Percentiles rank a stretch among this genome's conserved stretches.
Evolutionary conservation across 306 rosid genomes (phyloP).

Genomic region (Pyrus communis): DNA sequence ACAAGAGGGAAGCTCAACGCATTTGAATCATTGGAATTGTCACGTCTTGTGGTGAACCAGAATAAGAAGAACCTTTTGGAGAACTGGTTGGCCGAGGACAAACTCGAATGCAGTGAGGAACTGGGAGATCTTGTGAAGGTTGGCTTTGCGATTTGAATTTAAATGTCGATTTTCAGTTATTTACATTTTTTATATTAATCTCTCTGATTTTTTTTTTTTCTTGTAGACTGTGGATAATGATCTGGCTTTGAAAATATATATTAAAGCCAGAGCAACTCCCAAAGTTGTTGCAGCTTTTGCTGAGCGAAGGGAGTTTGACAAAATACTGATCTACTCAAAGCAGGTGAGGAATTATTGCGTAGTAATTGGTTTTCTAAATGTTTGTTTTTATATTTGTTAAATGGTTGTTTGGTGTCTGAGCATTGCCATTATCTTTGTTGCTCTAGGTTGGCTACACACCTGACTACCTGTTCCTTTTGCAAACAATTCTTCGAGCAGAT

Average conservation of each 20-base stretch:
- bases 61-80: constrained; percentile 96
- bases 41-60: constrained; percentile 97
- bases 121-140: constrained; percentile 99
- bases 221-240: constrained; percentile 94
- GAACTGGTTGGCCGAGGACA: constrained; percentile 98
- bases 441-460: constrained; percentile 93
- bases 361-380: not conserved
- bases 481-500: constrained; percentile 93
- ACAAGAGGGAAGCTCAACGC: constrained; percentile 94
- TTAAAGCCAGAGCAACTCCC: constrained; percentile 98
- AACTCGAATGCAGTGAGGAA: constrained; percentile 98
- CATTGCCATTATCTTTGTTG: constrained; percentile 27
- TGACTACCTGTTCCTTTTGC: constrained; percentile 92
- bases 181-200: not conserved
- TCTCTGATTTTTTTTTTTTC: constrained; percentile 2
- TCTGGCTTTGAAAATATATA: constrained; percentile 88
- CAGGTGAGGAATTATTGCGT: constrained; percentile 46
- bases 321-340: constrained; percentile 92
- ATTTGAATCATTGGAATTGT: constrained; percentile 86
- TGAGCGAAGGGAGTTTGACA: constrained; percentile 98
- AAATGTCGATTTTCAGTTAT: not conserved
- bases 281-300: constrained; percentile 99
- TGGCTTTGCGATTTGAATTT: constrained; percentile 20
- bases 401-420: constrained; percentile 3
- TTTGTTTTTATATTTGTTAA: not conserved